Evolutionary conservation across 1,139 yeast species (phyloP).

Genomic region (Yamadazyma atlantica): DNA sequence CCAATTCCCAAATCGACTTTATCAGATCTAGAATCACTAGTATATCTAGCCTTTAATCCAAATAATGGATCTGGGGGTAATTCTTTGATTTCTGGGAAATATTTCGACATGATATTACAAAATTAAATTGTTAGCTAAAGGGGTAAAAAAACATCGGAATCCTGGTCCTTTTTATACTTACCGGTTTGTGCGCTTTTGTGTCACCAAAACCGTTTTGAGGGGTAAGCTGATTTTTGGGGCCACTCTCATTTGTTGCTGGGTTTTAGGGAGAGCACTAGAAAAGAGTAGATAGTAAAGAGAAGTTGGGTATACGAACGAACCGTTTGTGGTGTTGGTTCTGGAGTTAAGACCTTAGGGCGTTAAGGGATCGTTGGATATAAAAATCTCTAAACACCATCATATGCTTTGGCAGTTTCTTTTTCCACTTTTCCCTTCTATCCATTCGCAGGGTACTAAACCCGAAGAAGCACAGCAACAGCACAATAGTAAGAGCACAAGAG

Average conservation of each 20-base stretch:
- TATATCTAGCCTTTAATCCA: constrained; percentile 75
- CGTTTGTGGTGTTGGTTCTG: neutral
- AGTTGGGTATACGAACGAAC: neutral
- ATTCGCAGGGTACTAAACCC: too few relatives aligned
- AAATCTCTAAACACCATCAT: too few relatives aligned
- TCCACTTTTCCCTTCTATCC: neutral
- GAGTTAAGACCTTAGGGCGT: too few relatives aligned
- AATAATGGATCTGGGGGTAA: constrained; percentile 81
- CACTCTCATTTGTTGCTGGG: neutral
- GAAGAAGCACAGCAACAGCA: too few relatives aligned
- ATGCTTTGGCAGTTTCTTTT: neutral
- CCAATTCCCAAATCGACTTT: constrained; percentile 95
- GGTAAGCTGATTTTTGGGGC: neutral
- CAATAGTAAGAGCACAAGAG: too few relatives aligned
- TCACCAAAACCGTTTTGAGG: constrained; percentile 2
- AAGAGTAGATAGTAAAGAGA: neutral
- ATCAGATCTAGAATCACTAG: constrained; percentile 58
- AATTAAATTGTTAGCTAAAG: neutral
- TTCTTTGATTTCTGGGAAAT: constrained; percentile 50
- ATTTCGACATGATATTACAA: constrained; percentile 32
- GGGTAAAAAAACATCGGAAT: too few relatives aligned
- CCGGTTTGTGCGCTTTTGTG: neutral
- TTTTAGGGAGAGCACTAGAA: neutral
- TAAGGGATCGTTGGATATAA: too few relatives aligned
- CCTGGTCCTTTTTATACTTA: neutral